Conservation (phyloP, 2,329 filamentous ascomycete genomes). For the Sphaerulina musiva region DNA sequence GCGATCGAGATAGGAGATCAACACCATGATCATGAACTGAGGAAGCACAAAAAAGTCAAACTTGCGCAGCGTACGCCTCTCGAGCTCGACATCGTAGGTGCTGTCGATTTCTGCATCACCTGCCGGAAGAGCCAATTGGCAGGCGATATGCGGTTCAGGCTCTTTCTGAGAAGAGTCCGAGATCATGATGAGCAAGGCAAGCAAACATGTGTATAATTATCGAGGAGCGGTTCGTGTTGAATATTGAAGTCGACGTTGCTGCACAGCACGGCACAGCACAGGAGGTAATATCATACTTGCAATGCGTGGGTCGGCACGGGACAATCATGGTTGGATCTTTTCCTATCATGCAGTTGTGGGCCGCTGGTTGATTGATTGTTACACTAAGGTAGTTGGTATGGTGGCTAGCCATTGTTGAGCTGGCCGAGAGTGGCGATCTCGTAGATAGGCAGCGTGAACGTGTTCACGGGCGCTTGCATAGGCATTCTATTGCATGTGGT, state of each 20-base stretch:
- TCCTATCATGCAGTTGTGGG: too few species aligned
- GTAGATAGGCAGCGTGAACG: background rate
- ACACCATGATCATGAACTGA: slow-evolving; percentile 16
- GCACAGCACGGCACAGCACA: too few species aligned
- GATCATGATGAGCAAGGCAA: background rate
- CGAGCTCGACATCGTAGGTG: slow-evolving; percentile 8
- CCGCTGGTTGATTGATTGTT: background rate
- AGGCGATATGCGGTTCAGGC: background rate
- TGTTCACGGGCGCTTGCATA: background rate
- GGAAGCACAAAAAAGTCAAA: slow-evolving; percentile 18
- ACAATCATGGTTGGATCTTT: too few species aligned
- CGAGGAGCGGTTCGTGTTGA: background rate
- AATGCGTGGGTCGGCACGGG: too few species aligned
- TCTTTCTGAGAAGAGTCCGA: background rate
- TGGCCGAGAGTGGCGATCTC: background rate
- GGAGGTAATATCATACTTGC: too few species aligned
- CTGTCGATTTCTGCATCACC: background rate
- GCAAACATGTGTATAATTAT: background rate
- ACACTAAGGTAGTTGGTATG: too few species aligned
- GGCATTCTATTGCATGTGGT: background rate
- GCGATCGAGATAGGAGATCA: slow-evolving; percentile 19
- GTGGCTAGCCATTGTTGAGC: background rate
- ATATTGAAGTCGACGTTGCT: too few species aligned
- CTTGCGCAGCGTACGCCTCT: slow-evolving; percentile 13
- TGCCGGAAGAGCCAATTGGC: background rate